These are phyloP conservation scores for Cyclotella cryptica DNA, from an alignment of 108 stramenopile genomes.

Conservation along the genomic window DNA sequence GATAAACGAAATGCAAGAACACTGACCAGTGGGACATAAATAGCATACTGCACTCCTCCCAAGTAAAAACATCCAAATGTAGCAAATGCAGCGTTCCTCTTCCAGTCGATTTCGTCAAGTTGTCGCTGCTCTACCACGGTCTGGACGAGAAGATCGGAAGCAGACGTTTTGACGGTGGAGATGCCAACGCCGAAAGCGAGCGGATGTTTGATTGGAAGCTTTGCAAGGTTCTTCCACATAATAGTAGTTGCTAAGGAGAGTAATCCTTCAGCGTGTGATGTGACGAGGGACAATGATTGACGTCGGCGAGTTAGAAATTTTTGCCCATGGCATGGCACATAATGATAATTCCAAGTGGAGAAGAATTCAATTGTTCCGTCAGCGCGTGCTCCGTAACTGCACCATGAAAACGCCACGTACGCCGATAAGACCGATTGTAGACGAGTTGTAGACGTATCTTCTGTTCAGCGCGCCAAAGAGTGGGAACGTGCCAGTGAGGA, in stretches of 20 bases:
- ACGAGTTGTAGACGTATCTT: too few species aligned
- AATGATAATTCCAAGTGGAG: too few species aligned
- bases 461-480: too few species aligned
- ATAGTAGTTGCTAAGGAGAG: not conserved
- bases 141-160: conserved; percentile 84
- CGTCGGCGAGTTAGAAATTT: too few species aligned
- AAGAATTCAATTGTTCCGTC: too few species aligned
- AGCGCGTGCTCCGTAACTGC: too few species aligned
- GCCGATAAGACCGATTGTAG: too few species aligned
- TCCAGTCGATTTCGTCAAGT: conserved; percentile 77
- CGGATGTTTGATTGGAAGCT: conserved; percentile 74
- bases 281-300: too few species aligned
- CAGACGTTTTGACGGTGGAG: conserved; percentile 83
- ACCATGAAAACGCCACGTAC: too few species aligned
- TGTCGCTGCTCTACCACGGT: conserved; percentile 79
- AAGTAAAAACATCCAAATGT: conserved; percentile 89
- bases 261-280: not conserved
- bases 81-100: conserved; percentile 90
- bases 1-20: not conserved
- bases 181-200: conserved; percentile 87
- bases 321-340: too few species aligned
- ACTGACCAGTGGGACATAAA: conserved; percentile 78
- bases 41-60: conserved; percentile 85
- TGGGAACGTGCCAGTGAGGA: too few species aligned
- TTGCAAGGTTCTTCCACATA: conserved; percentile 35